Evolutionary conservation across 2,329 filamentous ascomycete genomes (phyloP).

Genomic region (Apiospora phragmitis): DNA sequence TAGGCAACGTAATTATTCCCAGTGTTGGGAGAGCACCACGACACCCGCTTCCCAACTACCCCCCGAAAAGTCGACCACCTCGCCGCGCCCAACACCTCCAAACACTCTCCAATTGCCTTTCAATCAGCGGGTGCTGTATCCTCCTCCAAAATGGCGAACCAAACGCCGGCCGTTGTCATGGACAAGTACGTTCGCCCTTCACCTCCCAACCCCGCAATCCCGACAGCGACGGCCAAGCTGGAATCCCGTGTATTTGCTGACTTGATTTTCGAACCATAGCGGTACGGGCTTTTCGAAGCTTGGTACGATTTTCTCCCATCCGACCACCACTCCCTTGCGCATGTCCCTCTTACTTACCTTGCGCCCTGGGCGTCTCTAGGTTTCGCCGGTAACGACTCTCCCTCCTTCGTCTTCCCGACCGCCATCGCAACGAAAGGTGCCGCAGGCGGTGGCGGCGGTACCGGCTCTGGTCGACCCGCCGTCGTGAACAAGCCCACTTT

Average conservation of each 20-base stretch:
- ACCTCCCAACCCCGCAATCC: conserved; percentile 26
- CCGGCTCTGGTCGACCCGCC: conserved; percentile 84
- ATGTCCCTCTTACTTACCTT: conserved; percentile 14
- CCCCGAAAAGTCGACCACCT: background rate
- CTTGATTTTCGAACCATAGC: conserved; percentile 57
- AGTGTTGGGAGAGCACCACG: conserved; percentile 4
- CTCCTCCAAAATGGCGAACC: conserved; percentile 76
- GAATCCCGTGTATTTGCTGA: conserved; percentile 19
- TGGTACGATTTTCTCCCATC: conserved; percentile 57
- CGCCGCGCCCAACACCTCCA: background rate
- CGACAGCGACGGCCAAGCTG: conserved; percentile 19
- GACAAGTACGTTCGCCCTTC: conserved; percentile 82
- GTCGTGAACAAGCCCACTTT: conserved; percentile 96
- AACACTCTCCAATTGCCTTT: background rate
- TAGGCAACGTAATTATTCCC: conserved; percentile 9
- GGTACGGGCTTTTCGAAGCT: conserved; percentile 99
- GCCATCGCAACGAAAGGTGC: conserved; percentile 91
- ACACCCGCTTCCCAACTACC: background rate
- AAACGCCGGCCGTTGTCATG: conserved; percentile 99
- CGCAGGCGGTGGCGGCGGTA: conserved; percentile 68
- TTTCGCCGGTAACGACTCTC: conserved; percentile 98
- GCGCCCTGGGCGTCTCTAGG: conserved; percentile 52
- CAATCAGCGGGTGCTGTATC: background rate
- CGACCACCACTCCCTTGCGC: background rate
- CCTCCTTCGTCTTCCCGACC: conserved; percentile 98